Evolutionary conservation across 2,329 filamentous ascomycete genomes (phyloP), one percentile per base, ranked within the genome.

Genomic region (Talaromyces islandicus): DNA sequence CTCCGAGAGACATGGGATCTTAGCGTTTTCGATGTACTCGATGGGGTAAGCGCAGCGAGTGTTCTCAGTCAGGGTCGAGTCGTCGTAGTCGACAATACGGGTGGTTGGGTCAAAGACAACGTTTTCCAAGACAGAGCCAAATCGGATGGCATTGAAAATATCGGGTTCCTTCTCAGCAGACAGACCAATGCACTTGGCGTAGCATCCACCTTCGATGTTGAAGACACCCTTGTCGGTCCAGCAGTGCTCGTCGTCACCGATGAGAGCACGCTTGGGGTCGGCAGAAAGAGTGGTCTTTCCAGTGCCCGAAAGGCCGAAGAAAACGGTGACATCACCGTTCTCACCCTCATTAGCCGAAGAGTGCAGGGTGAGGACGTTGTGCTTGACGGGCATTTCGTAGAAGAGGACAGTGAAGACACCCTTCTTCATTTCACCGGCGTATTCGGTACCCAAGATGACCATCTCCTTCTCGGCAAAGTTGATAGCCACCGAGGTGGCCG

Each of bases 401-500:
- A 96, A 99, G 75, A 99, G 88, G 56, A 99, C 92, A 54, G 94
- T 99, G 85, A 99, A 99, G 78, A 99, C 86, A 70, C 94, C 92
- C 84, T 96, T 96, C 83, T 96, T 96, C 90, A 94, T 93, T 81
- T 93, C 90, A 71, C 93, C 93, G 60, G 94, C 94, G 74, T 99
- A 99, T 82, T 99, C 94, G 38, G 94, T 99, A 77, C 94, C 94
- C 60, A 99, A 88, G 75, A 99, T 99, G 69, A 99, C 94, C 94
- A 99, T 99, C 85, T 99, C 94, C 88, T 96, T 97, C 75, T 97
- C 92, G 74, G 89, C 90, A 71, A 99, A 99, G 87, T 99, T 99
- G 83, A 99, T 95, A 68, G 94, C 89, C 57, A 99, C 93, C 9
- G 94, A 99, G 57, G 94, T 99, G 64, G 91, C 91, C 21, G 94